Evolutionary conservation across 2,329 filamentous ascomycete genomes (phyloP).

Genomic region (Fusarium guadeloupense): DNA sequence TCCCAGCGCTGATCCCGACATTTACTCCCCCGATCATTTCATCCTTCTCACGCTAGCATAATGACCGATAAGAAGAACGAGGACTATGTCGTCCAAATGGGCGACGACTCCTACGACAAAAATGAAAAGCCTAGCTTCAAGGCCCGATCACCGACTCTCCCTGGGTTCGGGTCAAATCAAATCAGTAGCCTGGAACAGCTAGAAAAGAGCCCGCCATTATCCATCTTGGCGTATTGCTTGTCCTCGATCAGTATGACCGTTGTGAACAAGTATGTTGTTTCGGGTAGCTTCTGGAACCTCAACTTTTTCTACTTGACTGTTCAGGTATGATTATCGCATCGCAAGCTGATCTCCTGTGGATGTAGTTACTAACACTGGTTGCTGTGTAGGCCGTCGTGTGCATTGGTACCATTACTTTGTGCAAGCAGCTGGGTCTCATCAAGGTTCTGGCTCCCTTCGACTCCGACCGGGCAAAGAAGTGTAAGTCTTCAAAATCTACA

Average conservation of each 20-base stretch:
- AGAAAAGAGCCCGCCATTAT: conserved; percentile 79
- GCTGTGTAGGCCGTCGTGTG: conserved; percentile 81
- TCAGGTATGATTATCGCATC: conserved; percentile 70
- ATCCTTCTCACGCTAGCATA: conserved; percentile 8
- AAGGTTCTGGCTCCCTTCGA: conserved; percentile 85
- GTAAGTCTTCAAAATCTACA: conserved; percentile 59
- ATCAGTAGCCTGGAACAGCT: conserved; percentile 51
- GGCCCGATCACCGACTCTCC: conserved; percentile 39
- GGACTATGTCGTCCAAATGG: conserved; percentile 77
- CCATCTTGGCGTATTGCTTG: conserved; percentile 89
- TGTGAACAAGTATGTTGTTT: conserved; percentile 99
- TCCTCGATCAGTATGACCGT: conserved; percentile 99
- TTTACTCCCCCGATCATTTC: conserved; percentile 42
- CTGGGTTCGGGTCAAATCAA: conserved; percentile 27
- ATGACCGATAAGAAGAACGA: conserved; percentile 94
- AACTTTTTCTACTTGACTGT: conserved; percentile 94
- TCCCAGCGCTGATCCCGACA: conserved; percentile 24
- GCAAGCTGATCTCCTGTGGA: not conserved
- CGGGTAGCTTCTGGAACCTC: conserved; percentile 89
- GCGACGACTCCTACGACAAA: conserved; percentile 63
- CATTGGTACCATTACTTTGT: conserved; percentile 81
- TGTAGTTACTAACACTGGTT: conserved; percentile 8
- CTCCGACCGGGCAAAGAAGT: conserved; percentile 88
- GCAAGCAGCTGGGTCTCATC: conserved; percentile 85
- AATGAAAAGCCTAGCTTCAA: conserved; percentile 64